Evolutionary conservation across 306 rosid species (phyloP).

Genomic region (Dalbergia cultrata): DNA sequence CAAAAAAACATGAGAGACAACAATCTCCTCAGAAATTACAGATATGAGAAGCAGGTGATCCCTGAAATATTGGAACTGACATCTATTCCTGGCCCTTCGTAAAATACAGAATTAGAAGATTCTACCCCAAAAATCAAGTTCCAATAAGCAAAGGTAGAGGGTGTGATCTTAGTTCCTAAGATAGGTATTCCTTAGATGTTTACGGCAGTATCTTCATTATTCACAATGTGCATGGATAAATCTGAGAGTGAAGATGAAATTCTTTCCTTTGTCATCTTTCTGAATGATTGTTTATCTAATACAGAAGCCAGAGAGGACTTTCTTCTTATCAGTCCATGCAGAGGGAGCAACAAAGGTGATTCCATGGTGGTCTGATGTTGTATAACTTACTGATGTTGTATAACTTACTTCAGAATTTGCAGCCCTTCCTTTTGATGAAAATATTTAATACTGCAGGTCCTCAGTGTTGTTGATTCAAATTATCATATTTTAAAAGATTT

Average conservation of each 20-base stretch:
- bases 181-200: not conserved
- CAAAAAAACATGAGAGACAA: too few relatives aligned
- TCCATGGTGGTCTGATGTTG: constrained; percentile 40
- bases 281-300: not conserved
- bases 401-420: not conserved
- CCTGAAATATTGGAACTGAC: too few relatives aligned
- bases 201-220: not conserved
- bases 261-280: not conserved
- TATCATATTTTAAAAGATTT: constrained; percentile 64
- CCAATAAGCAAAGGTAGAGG: too few relatives aligned
- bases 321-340: constrained; percentile 80
- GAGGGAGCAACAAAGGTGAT: constrained; percentile 97
- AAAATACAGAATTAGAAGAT: too few relatives aligned
- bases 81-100: too few relatives aligned
- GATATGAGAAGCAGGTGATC: too few relatives aligned
- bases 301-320: constrained; percentile 89
- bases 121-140: too few relatives aligned
- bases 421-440: constrained; percentile 3
- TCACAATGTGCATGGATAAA: not conserved
- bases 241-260: not conserved
- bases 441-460: constrained; percentile 64
- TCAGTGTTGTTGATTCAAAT: constrained; percentile 81
- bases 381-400: not conserved
- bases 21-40: too few relatives aligned
- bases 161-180: too few relatives aligned